Percentiles rank a stretch among this genome's conserved stretches.
Conservation (phyloP, 441 rosid genomes). For the Gossypium davidsonii region DNA sequence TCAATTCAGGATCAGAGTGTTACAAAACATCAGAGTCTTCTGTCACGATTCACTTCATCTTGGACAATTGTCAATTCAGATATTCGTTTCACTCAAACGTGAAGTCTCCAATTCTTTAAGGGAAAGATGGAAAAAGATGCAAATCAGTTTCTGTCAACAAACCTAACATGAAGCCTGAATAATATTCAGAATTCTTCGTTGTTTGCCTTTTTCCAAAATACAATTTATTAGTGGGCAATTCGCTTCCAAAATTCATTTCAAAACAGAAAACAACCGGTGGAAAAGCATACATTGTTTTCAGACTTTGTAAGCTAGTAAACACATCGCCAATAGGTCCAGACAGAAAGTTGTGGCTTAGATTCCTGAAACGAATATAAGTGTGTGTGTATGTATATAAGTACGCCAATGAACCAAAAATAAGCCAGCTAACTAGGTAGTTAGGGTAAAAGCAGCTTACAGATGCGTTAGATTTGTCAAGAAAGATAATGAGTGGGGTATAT, state of each 20-base stretch:
- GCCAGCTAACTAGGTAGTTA: not conserved
- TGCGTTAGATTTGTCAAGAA: slow-evolving; percentile 49
- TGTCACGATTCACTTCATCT: not conserved
- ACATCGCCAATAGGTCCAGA: slow-evolving; percentile 87
- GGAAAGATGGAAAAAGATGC: not conserved
- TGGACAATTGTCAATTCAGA: not conserved
- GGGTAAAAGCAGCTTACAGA: slow-evolving; percentile 46
- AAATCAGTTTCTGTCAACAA: not conserved
- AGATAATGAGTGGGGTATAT: slow-evolving; percentile 64
- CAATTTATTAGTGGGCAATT: not conserved
- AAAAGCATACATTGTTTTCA: slow-evolving; percentile 66
- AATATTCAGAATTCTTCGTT: slow-evolving; percentile 9
- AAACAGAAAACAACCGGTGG: slow-evolving; percentile 5
- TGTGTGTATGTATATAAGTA: not conserved
- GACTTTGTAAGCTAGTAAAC: slow-evolving; percentile 58
- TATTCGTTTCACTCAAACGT: not conserved
- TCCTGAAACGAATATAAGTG: slow-evolving; percentile 41
- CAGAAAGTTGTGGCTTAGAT: slow-evolving; percentile 78
- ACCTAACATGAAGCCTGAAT: not conserved
- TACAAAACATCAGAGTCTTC: not conserved
- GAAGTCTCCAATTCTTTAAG: not conserved
- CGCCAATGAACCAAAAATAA: slow-evolving; percentile 2
- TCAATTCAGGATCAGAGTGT: not conserved
- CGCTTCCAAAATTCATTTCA: slow-evolving; percentile 5
- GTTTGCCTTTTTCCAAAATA: not conserved